Evolutionary conservation across 1,139 yeast species (phyloP).

Genomic region (Blastobotrys illinoisensis): DNA sequence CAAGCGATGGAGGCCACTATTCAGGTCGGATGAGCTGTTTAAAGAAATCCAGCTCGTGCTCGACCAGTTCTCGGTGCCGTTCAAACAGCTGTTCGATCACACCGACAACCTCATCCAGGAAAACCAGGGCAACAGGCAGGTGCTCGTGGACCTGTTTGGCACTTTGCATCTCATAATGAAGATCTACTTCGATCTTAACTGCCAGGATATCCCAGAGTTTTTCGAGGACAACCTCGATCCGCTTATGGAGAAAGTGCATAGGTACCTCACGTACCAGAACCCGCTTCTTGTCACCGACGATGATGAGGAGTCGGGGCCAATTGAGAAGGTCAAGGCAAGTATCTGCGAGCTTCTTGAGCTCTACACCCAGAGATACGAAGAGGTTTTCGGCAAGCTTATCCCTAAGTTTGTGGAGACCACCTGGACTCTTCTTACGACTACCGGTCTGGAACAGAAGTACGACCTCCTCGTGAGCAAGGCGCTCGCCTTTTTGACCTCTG

Average conservation of each 20-base stretch:
- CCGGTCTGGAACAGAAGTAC: conserved; percentile 67
- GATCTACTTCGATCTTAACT: conserved; percentile 86
- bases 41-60: conserved; percentile 82
- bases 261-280: conserved; percentile 62
- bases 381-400: conserved; percentile 73
- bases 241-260: conserved; percentile 79
- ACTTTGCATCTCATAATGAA: conserved; percentile 68
- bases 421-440: conserved; percentile 69
- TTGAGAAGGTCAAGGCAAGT: conserved; percentile 72
- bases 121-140: conserved; percentile 39
- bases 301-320: conserved; percentile 66
- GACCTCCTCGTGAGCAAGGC: conserved; percentile 82
- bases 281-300: conserved; percentile 49
- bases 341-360: conserved; percentile 81
- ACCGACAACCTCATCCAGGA: conserved; percentile 62
- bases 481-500: conserved; percentile 74
- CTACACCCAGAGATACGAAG: conserved; percentile 87
- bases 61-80: conserved; percentile 80
- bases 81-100: conserved; percentile 55
- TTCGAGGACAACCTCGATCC: conserved; percentile 82
- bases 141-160: conserved; percentile 55
- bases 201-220: conserved; percentile 97
- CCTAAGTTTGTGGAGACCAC: conserved; percentile 74
- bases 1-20: conserved; percentile 93
- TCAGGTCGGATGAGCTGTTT: conserved; percentile 85